These are phyloP conservation scores for Meyerozyma carpophila DNA, from an alignment of 1,139 yeast species.

Conservation along the genomic window DNA sequence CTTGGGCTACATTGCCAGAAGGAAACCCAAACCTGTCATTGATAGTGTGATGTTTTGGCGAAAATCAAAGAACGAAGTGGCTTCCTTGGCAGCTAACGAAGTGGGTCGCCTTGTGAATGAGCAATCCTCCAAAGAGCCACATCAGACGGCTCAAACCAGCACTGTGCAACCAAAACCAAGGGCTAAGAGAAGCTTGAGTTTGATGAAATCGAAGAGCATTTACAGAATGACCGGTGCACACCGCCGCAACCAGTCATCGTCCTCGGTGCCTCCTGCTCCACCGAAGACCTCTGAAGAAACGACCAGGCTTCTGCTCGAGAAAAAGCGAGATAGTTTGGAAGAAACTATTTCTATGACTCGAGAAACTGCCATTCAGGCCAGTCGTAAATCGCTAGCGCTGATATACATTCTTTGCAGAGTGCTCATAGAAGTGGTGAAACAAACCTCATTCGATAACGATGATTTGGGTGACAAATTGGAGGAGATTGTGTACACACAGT, in stretches of 20 bases:
- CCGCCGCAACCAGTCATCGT: conserved; percentile 34
- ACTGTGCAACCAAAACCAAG: conserved; percentile 4
- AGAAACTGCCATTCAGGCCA: conserved; percentile 75
- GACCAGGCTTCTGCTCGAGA: background rate
- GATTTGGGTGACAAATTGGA: conserved; percentile 82
- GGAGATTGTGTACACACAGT: conserved; percentile 88
- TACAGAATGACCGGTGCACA: conserved; percentile 28
- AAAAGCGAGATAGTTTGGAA: conserved; percentile 6
- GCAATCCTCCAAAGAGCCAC: background rate
- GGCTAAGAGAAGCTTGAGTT: conserved; percentile 36
- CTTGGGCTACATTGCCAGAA: conserved; percentile 82
- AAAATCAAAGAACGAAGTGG: conserved; percentile 80
- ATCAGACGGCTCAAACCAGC: background rate
- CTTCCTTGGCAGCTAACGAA: conserved; percentile 66
- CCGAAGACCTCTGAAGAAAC: conserved; percentile 3
- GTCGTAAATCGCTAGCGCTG: conserved; percentile 78
- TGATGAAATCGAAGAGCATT: conserved; percentile 38
- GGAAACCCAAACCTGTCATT: conserved; percentile 91
- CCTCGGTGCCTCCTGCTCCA: conserved; percentile 14
- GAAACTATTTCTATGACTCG: conserved; percentile 52
- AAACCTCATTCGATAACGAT: conserved; percentile 73
- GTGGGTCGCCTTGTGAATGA: conserved; percentile 30
- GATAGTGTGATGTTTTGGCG: conserved; percentile 99
- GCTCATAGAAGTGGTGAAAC: conserved; percentile 85
- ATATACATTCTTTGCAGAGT: conserved; percentile 91